Evolutionary conservation across 352 stramenopile species (phyloP).

Genomic region (Phytophthora fragariaefolia): DNA sequence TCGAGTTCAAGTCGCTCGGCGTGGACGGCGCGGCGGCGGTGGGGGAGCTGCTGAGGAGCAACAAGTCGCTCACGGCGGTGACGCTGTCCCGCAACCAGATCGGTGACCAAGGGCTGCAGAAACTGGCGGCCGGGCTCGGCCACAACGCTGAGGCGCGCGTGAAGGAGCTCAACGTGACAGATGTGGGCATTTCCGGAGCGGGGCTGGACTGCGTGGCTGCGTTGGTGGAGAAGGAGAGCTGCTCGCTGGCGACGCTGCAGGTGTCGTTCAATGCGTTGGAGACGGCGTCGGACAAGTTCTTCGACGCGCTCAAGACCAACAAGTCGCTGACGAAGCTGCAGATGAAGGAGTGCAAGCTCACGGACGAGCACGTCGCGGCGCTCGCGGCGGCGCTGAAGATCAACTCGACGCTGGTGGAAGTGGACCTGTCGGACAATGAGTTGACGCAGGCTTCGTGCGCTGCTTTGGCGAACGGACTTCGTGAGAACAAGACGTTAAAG

Average conservation of each 20-base stretch:
- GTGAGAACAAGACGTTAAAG: constrained; percentile 53
- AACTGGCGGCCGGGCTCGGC: constrained; percentile 45
- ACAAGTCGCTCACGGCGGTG: constrained; percentile 52
- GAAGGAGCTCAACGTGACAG: constrained; percentile 51
- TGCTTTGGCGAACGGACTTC: constrained; percentile 52
- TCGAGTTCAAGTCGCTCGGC: constrained; percentile 75
- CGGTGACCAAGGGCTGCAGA: constrained; percentile 47
- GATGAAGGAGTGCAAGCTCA: constrained; percentile 72
- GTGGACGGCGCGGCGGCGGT: constrained; percentile 53
- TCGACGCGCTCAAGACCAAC: constrained; percentile 64
- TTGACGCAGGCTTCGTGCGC: constrained; percentile 43
- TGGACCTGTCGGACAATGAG: constrained; percentile 81
- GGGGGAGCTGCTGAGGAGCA: constrained; percentile 57
- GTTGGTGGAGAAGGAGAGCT: constrained; percentile 46
- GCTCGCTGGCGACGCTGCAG: constrained; percentile 65
- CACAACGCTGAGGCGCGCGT: constrained; percentile 44
- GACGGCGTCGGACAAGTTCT: constrained; percentile 48
- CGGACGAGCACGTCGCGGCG: constrained; percentile 43
- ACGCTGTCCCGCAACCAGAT: constrained; percentile 72
- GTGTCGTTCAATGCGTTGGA: constrained; percentile 77
- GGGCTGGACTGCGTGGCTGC: constrained; percentile 57
- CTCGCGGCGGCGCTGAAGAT: constrained; percentile 50
- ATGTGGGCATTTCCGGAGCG: constrained; percentile 51
- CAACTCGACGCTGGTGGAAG: constrained; percentile 57
- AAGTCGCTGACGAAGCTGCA: constrained; percentile 68